Evolutionary conservation across 176 grass and related monocot species (phyloP), one percentile per base, ranked within the genome.

Genomic region (Melocanna baccifera): DNA sequence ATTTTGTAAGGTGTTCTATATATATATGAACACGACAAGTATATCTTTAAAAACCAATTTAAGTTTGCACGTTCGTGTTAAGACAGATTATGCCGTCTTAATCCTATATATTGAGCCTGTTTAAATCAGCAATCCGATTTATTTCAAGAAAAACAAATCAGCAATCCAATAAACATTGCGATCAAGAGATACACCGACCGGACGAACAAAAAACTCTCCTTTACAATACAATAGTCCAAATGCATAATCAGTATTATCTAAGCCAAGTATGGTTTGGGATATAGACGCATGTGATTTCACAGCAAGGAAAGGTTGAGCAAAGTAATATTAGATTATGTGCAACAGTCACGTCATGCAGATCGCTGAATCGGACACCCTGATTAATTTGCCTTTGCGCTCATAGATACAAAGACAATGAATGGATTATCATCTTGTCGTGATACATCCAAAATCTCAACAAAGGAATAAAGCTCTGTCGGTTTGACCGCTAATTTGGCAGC

Each of bases 291-390:
- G 73, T 42, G 40, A 1, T 41, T 41, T 41, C 40, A 41, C 40
- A 41, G 40, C 40, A 77, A 85, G 83, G 26, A 72, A 89, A 77
- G 45, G 40, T 68, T 71, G 2, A 66, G n/a, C 57, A 89, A 88
- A 79, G 20, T 57, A 79, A 67, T 36, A 71, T 14, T 57, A 86
- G 37, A 77, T 66, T 66, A 66, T 39, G 39, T 2, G 40, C 47
- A 67, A 74, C 80, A 67, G 75, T 83, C 80, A 67, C 67, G 19
- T 90, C 88, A 51, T 8, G 40, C 12, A 53, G 88, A 87, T 87
- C 56, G 9, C 84, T 61, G 74, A 73, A 40, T 59, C 19, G 40
- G 84, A 67, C 50, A n/a, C 13, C 37, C 56, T 14, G 51, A 28
- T 76, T 75, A 40, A 73, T 57, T 58, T 72, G 18, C 19, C 5